A percentile compares a stretch with the other conserved stretches of the same genome.
Conservation (phyloP, 768 basidiomycete genomes). For the Tylopilus cervinicoccineus region DNA sequence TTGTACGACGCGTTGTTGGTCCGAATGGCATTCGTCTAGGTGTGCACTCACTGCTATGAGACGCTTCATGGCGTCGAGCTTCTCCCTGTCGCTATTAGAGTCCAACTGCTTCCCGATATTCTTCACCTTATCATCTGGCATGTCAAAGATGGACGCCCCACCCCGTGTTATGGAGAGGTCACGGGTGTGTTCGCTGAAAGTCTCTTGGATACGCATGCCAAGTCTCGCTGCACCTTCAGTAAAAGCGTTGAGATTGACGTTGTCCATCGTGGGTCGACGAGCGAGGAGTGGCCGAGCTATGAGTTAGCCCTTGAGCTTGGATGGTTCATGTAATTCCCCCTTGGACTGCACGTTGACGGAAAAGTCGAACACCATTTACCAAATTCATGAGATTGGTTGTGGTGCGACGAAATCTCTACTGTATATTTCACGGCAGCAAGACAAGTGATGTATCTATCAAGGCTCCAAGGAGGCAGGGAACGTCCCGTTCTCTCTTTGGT, state of each 20-base stretch:
- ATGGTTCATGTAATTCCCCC: conserved; percentile 5
- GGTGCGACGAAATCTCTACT: conserved; percentile 2
- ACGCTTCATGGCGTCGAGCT: conserved; percentile 92
- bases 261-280: conserved; percentile 24
- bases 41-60: conserved; percentile 75
- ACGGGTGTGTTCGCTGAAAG: conserved; percentile 75
- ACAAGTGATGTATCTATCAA: conserved; percentile 31
- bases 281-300: neutral
- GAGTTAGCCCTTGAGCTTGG: conserved; percentile 1
- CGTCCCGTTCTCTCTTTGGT: conserved; percentile 88
- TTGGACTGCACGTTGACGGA: neutral
- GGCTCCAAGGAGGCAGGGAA: conserved; percentile 92
- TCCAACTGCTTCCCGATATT: conserved; percentile 87
- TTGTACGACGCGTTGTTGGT: conserved; percentile 2
- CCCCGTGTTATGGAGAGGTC: conserved; percentile 61
- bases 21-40: neutral
- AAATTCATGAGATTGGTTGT: neutral
- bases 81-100: conserved; percentile 83
- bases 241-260: conserved; percentile 38
- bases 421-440: conserved; percentile 4
- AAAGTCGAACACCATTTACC: neutral
- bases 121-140: conserved; percentile 74
- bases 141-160: conserved; percentile 57
- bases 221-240: conserved; percentile 83
- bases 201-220: conserved; percentile 79